Conservation (phyloP, 192 early-diverging fungal species). For the Chytriomyces sp. region DNA sequence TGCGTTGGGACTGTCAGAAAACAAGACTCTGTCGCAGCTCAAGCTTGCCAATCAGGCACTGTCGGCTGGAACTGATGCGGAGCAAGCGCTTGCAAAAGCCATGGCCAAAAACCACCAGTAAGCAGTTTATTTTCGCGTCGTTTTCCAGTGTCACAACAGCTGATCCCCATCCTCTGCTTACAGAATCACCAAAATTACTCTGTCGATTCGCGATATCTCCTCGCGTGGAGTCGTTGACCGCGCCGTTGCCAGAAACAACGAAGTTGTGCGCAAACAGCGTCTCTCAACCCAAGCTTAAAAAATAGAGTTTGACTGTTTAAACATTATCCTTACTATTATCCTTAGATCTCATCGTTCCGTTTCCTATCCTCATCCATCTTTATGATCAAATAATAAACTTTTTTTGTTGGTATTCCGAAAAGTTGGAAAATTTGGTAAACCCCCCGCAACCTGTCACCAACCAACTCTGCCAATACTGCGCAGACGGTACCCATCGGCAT, state of each 20-base stretch:
- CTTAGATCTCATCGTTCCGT: neutral
- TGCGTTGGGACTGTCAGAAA: constrained; percentile 24
- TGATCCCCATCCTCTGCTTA: too few relatives aligned
- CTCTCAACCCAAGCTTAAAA: neutral
- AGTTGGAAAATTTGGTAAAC: too few relatives aligned
- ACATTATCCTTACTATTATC: neutral
- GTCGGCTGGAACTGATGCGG: constrained; percentile 22
- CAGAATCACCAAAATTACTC: constrained; percentile 22
- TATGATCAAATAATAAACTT: neutral
- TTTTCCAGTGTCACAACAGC: too few relatives aligned
- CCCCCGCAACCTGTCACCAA: too few relatives aligned
- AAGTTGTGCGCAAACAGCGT: constrained; percentile 17
- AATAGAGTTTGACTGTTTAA: neutral
- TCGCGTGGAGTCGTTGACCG: constrained; percentile 37
- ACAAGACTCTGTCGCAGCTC: constrained; percentile 31
- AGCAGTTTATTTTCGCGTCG: too few relatives aligned
- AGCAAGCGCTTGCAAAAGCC: constrained; percentile 12
- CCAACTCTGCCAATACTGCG: too few relatives aligned
- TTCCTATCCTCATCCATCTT: neutral
- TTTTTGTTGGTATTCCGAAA: too few relatives aligned
- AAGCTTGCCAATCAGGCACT: constrained; percentile 30
- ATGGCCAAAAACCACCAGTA: constrained; percentile 18
- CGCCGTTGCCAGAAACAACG: constrained; percentile 40
- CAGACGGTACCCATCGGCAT: too few relatives aligned
- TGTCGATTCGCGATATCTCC: constrained; percentile 31